These are phyloP conservation scores for Echinosphaeria canescens DNA, from an alignment of 2,329 filamentous ascomycete genomes.

Conservation along the genomic window DNA sequence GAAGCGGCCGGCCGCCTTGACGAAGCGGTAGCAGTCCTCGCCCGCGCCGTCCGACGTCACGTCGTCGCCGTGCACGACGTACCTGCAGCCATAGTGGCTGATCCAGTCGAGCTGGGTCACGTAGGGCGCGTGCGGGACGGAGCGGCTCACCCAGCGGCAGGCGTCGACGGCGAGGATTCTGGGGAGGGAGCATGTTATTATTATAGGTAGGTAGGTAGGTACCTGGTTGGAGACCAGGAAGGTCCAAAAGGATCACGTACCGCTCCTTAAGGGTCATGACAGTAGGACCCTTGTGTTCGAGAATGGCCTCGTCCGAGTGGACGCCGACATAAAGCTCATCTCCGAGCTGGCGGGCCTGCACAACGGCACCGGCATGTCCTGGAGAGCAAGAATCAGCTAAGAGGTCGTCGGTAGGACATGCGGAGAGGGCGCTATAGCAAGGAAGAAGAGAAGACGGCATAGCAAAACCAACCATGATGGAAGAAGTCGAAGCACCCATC, in stretches of 20 bases:
- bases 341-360: slow-evolving; percentile 84
- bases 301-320: slow-evolving; percentile 86
- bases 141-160: slow-evolving; percentile 81
- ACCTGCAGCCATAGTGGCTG: slow-evolving; percentile 82
- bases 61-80: slow-evolving; percentile 92
- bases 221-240: too few relatives aligned
- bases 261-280: slow-evolving; percentile 91
- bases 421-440: not conserved
- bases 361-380: slow-evolving; percentile 93
- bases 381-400: slow-evolving; percentile 1
- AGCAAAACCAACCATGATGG: slow-evolving; percentile 51
- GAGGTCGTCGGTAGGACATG: slow-evolving; percentile 1
- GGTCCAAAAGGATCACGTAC: slow-evolving; percentile 16
- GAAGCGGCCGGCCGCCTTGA: slow-evolving; percentile 85
- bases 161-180: slow-evolving; percentile 80
- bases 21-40: slow-evolving; percentile 93
- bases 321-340: slow-evolving; percentile 78
- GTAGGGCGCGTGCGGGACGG: slow-evolving; percentile 74
- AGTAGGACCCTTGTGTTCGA: slow-evolving; percentile 93
- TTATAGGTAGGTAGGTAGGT: too few relatives aligned
- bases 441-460: not conserved
- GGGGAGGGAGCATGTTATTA: too few relatives aligned
- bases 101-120: slow-evolving; percentile 91
- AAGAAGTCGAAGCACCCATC: slow-evolving; percentile 99
- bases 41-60: slow-evolving; percentile 88